Evolutionary conservation across 306 rosid species (phyloP), one percentile per base, ranked within the genome.

Genomic region (Carpinus fangiana): DNA sequence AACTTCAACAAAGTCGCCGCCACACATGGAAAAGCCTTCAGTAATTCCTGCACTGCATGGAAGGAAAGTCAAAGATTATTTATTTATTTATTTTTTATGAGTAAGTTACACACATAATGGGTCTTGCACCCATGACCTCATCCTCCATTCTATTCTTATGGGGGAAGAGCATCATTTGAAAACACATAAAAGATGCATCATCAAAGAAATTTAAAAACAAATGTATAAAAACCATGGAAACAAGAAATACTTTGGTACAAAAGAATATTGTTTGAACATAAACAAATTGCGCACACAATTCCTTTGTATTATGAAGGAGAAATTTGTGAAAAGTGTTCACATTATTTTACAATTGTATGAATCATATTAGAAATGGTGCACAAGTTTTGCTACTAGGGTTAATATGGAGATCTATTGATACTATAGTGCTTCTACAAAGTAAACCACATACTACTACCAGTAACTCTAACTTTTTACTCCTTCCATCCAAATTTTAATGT

Each of bases 1-100:
- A 83, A 95, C 98, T 86, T 92, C 98, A 78, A 92, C 88, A 71
- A 95, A 95, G 89, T 95, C 99, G 55, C 99, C 99, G 77, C 97
- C 98, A 17, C 98, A 95, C 98, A 95, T 95, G 66, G 99, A 95
- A 89, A 95, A 95, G 43, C 99, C 99, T 86, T 93, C 97, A 8
- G 99, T 90, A 41, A 95, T 91, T 81, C 96, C 99, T 79, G 98
- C 99, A 73, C 99, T 93, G 93, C 87, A 16, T 1, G 21, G 5
- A 50, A 10, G 6, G 36, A 46, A 56, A 55, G n/a, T 4, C 14
- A 3, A 21, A 4, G 2, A 23, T 20, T 3, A 20, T 48, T 10
- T 11, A 17, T 53, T n/a, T n/a, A n/a, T n/a, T n/a, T 17, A 11
- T 59, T 21, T 23, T 59, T 20, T 10, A 20, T 21, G 13, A 23